Percentiles rank a stretch among this genome's conserved stretches.
These are phyloP conservation scores for Phyllosticta ampelicida DNA, from an alignment of 2,329 filamentous ascomycete species.

Conservation along the genomic window DNA sequence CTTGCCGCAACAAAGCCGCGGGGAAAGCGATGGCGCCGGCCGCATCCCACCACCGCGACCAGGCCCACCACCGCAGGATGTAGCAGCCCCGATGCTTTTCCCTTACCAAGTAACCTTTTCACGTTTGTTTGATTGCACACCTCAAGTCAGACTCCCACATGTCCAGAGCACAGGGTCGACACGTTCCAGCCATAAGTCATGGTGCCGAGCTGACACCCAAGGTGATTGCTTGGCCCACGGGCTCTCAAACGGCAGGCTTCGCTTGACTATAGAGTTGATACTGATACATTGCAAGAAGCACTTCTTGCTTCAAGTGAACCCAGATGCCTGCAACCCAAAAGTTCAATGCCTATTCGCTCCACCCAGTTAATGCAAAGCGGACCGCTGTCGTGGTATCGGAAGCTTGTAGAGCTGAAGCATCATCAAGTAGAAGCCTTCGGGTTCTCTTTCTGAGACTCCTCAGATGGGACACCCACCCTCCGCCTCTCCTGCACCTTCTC, in stretches of 20 bases:
- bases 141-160: no score
- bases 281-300: slow-evolving; percentile 8
- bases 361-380: slow-evolving; percentile 12
- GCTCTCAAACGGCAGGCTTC: not conserved
- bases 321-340: slow-evolving; percentile 3
- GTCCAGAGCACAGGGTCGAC: no score
- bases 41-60: not conserved
- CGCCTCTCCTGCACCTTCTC: slow-evolving; percentile 55
- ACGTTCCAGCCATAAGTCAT: not conserved
- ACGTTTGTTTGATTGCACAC: no score
- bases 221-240: not conserved
- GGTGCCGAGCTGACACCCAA: not conserved
- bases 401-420: slow-evolving; percentile 4
- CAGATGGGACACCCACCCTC: slow-evolving; percentile 27
- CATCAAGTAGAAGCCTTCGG: slow-evolving; percentile 15
- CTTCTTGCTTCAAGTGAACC: slow-evolving; percentile 5
- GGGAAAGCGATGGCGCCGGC: not conserved
- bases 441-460: slow-evolving; percentile 25
- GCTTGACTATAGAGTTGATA: not conserved
- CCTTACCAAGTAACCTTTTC: no score
- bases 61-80: not conserved
- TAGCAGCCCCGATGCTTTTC: no score
- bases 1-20: not conserved
- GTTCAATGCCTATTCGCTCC: slow-evolving; percentile 11
- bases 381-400: slow-evolving; percentile 10